Evolutionary conservation across 768 basidiomycete genomes (phyloP).

Genomic region (Rossbeevera mucosa): DNA sequence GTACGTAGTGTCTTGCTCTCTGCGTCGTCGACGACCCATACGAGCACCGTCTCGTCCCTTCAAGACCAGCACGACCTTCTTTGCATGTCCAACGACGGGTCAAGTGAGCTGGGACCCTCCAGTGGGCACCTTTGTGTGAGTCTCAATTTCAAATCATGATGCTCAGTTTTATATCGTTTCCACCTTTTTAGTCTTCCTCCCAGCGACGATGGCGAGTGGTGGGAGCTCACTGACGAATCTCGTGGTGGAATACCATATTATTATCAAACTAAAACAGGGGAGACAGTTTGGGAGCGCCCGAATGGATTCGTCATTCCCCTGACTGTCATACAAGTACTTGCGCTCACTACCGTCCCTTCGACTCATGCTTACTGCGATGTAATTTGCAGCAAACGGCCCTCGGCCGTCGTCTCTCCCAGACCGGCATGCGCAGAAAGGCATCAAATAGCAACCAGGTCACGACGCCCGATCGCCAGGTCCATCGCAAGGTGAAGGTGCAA

Average conservation of each 20-base stretch:
- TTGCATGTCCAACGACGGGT: conserved; percentile 88
- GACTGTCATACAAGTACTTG: conserved; percentile 73
- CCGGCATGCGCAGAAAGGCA: conserved; percentile 32
- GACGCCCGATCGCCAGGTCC: conserved; percentile 27
- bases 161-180: conserved; percentile 7
- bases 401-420: conserved; percentile 63
- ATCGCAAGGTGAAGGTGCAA: conserved; percentile 37
- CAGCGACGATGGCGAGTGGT: conserved; percentile 86
- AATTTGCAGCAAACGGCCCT: conserved; percentile 59
- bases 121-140: conserved; percentile 82
- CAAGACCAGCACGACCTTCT: conserved; percentile 68
- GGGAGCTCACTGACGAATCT: conserved; percentile 86
- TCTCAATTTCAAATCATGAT: conserved; percentile 20
- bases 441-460: conserved; percentile 12
- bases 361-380: conserved; percentile 5
- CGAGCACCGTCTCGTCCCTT: conserved; percentile 1
- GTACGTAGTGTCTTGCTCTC: conserved; percentile 39
- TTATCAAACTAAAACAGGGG: conserved; percentile 88
- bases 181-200: conserved; percentile 64
- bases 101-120: conserved; percentile 94
- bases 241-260: conserved; percentile 86
- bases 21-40: conserved; percentile 6
- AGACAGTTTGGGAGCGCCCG: conserved; percentile 93
- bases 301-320: conserved; percentile 87
- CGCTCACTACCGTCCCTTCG: background rate